Percentiles rank a stretch among this genome's conserved stretches.
phyloP scores from a whole-genome alignment of 176 grass and related monocot genomes.

The Carex parvula region DNA sequence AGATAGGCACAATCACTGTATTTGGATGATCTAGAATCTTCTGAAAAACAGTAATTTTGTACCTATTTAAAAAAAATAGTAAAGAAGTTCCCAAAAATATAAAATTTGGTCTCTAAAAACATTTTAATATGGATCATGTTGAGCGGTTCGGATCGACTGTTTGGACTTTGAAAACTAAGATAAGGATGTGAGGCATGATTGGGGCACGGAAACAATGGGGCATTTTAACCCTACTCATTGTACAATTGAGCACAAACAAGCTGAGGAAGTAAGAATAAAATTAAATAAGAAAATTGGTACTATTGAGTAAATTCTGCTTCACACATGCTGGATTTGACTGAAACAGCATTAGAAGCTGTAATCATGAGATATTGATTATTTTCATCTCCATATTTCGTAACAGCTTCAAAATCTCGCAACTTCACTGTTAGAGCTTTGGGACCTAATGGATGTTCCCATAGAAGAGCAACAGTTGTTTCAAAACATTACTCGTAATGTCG shows the following conservation, averaged over 20 bases:
- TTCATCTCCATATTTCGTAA: not conserved
- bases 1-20: too few species aligned
- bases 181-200: too few species aligned
- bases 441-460: slow-evolving; percentile 83
- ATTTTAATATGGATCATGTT: too few species aligned
- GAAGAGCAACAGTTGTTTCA: slow-evolving; percentile 89
- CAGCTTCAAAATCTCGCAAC: slow-evolving; percentile 90
- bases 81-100: too few species aligned
- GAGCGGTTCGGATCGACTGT: too few species aligned
- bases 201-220: too few species aligned
- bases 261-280: not conserved
- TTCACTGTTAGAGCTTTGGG: slow-evolving; percentile 80
- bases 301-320: not conserved
- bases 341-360: not conserved
- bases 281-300: not conserved
- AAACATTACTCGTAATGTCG: slow-evolving; percentile 69
- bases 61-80: too few species aligned
- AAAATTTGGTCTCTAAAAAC: too few species aligned
- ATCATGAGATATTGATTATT: not conserved
- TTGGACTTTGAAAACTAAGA: too few species aligned
- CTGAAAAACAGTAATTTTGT: too few species aligned
- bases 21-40: too few species aligned
- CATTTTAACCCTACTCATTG: too few species aligned
- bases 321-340: not conserved
- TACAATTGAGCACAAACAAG: not conserved